These are phyloP conservation scores for Zymoseptoria passerinii DNA, from an alignment of 2,329 filamentous ascomycete genomes.

Conservation along the genomic window DNA sequence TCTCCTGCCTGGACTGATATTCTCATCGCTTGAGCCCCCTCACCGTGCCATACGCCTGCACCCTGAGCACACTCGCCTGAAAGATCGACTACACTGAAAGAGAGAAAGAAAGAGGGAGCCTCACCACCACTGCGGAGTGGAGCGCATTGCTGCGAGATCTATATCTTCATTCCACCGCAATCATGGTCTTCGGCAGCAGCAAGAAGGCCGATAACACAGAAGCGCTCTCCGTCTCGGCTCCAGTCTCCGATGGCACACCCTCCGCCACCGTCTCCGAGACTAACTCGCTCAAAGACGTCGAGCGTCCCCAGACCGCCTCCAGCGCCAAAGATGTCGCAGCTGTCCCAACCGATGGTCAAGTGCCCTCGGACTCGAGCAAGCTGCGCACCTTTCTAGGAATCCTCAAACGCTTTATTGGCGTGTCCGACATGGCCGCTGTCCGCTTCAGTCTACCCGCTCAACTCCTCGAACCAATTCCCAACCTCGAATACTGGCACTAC, in stretches of 20 bases:
- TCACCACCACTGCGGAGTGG: neutral
- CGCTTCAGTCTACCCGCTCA: slow-evolving; percentile 94
- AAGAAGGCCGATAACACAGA: slow-evolving; percentile 1
- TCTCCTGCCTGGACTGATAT: neutral
- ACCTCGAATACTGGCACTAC: slow-evolving; percentile 99
- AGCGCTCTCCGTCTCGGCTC: slow-evolving; percentile 1
- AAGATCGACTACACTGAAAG: neutral
- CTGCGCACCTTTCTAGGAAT: slow-evolving; percentile 82
- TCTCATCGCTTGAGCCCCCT: neutral
- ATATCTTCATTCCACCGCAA: neutral
- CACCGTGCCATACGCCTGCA: neutral
- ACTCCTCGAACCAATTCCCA: slow-evolving; percentile 89
- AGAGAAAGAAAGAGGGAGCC: neutral
- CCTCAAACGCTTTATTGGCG: slow-evolving; percentile 88
- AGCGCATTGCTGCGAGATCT: neutral
- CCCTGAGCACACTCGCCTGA: neutral
- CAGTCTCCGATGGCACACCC: neutral
- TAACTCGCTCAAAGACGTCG: neutral
- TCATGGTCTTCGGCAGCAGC: slow-evolving; percentile 8
- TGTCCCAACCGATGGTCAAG: slow-evolving; percentile 31
- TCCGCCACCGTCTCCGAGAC: neutral
- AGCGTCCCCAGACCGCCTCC: neutral
- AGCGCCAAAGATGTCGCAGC: slow-evolving; percentile 4
- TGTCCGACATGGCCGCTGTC: slow-evolving; percentile 88
- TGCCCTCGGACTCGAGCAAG: slow-evolving; percentile 74